These are phyloP conservation scores for Colletotrichum camelliae DNA, from an alignment of 2,329 filamentous ascomycete genomes.

Conservation along the genomic window DNA sequence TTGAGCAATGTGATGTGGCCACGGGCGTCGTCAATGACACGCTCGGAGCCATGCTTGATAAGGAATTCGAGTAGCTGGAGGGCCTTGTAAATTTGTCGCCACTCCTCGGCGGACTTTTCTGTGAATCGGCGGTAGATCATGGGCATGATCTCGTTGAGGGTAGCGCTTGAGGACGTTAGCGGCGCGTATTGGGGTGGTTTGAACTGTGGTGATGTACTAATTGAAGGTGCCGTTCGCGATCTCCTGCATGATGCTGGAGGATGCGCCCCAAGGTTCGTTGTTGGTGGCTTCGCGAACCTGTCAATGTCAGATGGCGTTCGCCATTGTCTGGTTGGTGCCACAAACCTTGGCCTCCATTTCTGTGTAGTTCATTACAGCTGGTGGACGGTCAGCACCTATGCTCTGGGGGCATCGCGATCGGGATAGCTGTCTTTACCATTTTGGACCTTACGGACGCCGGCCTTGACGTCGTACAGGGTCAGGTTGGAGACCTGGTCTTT, in stretches of 20 bases:
- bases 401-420: background rate
- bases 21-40: constrained; percentile 95
- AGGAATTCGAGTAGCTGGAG: constrained; percentile 96
- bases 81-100: constrained; percentile 99
- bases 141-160: constrained; percentile 99
- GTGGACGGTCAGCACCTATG: constrained; percentile 31
- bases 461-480: constrained; percentile 94
- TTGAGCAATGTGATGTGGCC: constrained; percentile 94
- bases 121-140: constrained; percentile 99
- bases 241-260: constrained; percentile 89
- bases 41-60: constrained; percentile 96
- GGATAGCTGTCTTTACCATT: constrained; percentile 72
- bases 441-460: constrained; percentile 91
- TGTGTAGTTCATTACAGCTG: constrained; percentile 97
- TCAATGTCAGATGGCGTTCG: constrained; percentile 23
- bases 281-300: constrained; percentile 97
- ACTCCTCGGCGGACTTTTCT: constrained; percentile 97
- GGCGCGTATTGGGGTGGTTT: background rate
- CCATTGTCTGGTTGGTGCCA: constrained; percentile 7
- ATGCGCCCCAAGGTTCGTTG: constrained; percentile 96
- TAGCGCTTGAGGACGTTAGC: constrained; percentile 66
- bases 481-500: constrained; percentile 90
- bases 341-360: constrained; percentile 81
- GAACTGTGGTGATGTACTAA: constrained; percentile 68
- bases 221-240: constrained; percentile 98